Percentiles rank a stretch among this genome's conserved stretches.
Conservation (phyloP, 352 stramenopile species). For the Phytophthora kernoviae region DNA sequence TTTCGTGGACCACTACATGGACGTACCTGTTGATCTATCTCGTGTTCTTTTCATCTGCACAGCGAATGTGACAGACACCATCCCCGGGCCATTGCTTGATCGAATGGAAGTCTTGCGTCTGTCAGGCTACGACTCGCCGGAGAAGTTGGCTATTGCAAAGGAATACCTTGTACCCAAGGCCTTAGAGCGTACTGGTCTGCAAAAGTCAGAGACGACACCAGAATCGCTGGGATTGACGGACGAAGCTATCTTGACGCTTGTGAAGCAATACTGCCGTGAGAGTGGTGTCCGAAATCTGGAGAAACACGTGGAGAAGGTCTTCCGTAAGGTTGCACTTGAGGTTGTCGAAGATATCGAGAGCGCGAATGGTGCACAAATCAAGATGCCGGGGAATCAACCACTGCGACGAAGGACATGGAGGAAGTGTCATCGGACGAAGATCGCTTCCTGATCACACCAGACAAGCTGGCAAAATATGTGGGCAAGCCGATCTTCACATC, state of each 20-base stretch:
- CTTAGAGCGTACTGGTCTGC: slow-evolving; percentile 91
- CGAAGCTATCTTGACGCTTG: slow-evolving; percentile 90
- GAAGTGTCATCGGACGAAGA: slow-evolving; percentile 42
- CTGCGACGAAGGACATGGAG: slow-evolving; percentile 9
- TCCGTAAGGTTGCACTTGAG: slow-evolving; percentile 97
- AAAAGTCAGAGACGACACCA: slow-evolving; percentile 67
- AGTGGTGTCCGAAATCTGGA: slow-evolving; percentile 97
- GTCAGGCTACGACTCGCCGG: slow-evolving; percentile 95
- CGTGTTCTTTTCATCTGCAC: slow-evolving; percentile 98
- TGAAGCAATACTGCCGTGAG: slow-evolving; percentile 96
- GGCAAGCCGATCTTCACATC: slow-evolving; percentile 98
- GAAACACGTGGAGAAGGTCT: slow-evolving; percentile 99
- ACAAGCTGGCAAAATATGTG: slow-evolving; percentile 98
- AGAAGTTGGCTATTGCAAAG: slow-evolving; percentile 98
- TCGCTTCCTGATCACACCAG: slow-evolving; percentile 91
- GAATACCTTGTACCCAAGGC: slow-evolving; percentile 98
- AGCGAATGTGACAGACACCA: slow-evolving; percentile 94
- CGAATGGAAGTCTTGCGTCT: slow-evolving; percentile 99
- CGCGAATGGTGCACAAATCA: slow-evolving; percentile 27
- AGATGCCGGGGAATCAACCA: slow-evolving; percentile 49
- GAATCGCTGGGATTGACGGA: slow-evolving; percentile 91
- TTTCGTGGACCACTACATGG: slow-evolving; percentile 99
- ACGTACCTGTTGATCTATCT: slow-evolving; percentile 98
- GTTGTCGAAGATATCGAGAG: slow-evolving; percentile 91
- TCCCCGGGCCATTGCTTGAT: slow-evolving; percentile 97